A percentile compares a stretch with the other conserved stretches of the same genome.
phyloP scores from a whole-genome alignment of 192 early-diverging fungal genomes.

The Spizellomyces punctatus region DNA sequence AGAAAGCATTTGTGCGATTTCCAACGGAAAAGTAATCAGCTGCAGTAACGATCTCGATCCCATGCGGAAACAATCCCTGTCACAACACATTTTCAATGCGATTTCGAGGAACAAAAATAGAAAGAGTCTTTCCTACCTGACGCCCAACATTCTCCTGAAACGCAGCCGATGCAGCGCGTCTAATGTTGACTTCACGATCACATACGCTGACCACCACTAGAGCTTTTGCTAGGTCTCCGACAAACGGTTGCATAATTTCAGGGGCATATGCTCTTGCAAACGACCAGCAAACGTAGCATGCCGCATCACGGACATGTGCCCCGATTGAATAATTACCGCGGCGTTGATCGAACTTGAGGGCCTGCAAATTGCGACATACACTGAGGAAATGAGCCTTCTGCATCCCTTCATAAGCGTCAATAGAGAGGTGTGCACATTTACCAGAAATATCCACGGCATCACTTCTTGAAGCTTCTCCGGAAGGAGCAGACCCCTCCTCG shows the following conservation, averaged over 20 bases:
- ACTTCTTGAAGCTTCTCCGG: constrained; percentile 68
- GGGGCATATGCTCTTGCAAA: constrained; percentile 90
- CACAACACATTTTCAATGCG: neutral
- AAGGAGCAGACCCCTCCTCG: constrained; percentile 81
- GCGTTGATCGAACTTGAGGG: constrained; percentile 87
- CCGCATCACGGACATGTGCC: constrained; percentile 91
- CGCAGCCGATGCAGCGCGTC: constrained; percentile 91
- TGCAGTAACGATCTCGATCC: constrained; percentile 86
- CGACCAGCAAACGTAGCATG: constrained; percentile 97
- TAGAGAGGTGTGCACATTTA: constrained; percentile 12
- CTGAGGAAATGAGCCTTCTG: too few species aligned
- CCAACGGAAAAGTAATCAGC: constrained; percentile 95
- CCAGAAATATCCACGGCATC: constrained; percentile 79
- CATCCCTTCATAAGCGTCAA: too few species aligned
- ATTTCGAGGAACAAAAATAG: constrained; percentile 11
- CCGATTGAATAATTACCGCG: constrained; percentile 91
- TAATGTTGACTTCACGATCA: constrained; percentile 92
- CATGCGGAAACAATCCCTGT: constrained; percentile 87
- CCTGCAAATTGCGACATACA: constrained; percentile 28
- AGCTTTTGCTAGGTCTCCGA: constrained; percentile 67
- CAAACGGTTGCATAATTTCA: constrained; percentile 65
- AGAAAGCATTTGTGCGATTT: constrained; percentile 74
- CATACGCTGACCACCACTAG: constrained; percentile 80
- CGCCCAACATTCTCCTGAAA: constrained; percentile 98
- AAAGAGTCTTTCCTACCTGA: constrained; percentile 23